Evolutionary conservation across 805 yeast genomes (phyloP), one percentile per base, ranked within the genome.

Genomic region (Candida chilensis): DNA sequence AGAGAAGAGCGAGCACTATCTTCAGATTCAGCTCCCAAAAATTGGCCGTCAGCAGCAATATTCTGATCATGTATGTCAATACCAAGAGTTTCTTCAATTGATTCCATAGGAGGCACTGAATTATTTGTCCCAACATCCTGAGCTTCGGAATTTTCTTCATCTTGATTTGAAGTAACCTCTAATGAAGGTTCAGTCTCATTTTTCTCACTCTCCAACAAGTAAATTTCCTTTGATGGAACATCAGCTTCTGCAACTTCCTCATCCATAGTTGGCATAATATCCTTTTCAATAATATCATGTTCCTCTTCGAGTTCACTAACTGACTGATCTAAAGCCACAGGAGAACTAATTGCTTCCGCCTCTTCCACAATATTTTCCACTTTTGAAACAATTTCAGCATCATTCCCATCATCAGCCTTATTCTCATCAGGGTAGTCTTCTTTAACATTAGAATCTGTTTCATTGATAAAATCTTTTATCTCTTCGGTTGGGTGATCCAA

Each of bases 381-480:
- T n/a, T n/a, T n/a, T n/a, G 27, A 28, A 8, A 15, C 8, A 11
- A 8, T 13, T 24, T 24, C 30, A 12, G 21, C 18, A 6, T 16
- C 9, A 5, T 13, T 13, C 16, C 16, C 10, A 8, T 16, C 16
- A 12, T 7, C 31, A 21, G 6, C 25, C 7, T 28, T 17, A 28
- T 28, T 13, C 17, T 20, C 17, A 11, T 17, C 27, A 5, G 16
- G 10, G 1, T 24, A 25, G 3, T 27, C 21, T 11, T 34, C 43
- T 10, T 37, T 46, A 9, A 38, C 50, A 14, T 41, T 30, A 28
- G 42, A 44, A 8, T 47, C 37, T 2, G 53, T 42, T 26, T 45
- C 49, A 24, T 47, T 41, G 4, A 50, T 50, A 25, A 40, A 27
- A 13, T 34, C 38, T 18, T 26, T 25, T n/a, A n/a, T n/a, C n/a